Percentiles rank a stretch among this genome's conserved stretches.
phyloP scores from a whole-genome alignment of 805 yeast genomes.

The Candida alai region DNA sequence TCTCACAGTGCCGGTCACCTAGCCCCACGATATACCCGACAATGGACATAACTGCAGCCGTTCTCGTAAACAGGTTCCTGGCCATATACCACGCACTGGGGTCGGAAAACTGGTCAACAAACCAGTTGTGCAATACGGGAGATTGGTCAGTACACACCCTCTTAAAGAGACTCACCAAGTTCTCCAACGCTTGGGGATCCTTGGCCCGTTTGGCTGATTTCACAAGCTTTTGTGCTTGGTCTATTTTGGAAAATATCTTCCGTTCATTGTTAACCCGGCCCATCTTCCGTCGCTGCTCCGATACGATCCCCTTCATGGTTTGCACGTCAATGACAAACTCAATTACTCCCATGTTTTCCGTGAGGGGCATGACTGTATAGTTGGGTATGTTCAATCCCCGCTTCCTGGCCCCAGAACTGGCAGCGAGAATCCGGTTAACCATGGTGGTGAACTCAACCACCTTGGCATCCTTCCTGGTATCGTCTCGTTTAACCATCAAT shows the following conservation, averaged over 20 bases:
- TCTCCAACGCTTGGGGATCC: slow-evolving; percentile 13
- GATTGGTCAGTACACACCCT: slow-evolving; percentile 37
- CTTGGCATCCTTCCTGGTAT: slow-evolving; percentile 91
- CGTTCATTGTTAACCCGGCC: slow-evolving; percentile 24
- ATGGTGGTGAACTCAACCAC: slow-evolving; percentile 87
- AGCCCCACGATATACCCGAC: slow-evolving; percentile 91
- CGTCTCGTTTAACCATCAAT: slow-evolving; percentile 84
- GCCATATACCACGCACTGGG: slow-evolving; percentile 85
- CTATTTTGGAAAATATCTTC: slow-evolving; percentile 25
- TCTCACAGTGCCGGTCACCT: slow-evolving; percentile 97
- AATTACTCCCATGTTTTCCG: slow-evolving; percentile 83
- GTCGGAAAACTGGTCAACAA: slow-evolving; percentile 81
- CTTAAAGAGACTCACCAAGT: slow-evolving; percentile 21
- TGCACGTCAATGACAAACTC: slow-evolving; percentile 48
- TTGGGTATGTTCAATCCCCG: slow-evolving; percentile 69
- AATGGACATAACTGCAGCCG: slow-evolving; percentile 95
- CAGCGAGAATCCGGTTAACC: slow-evolving; percentile 67
- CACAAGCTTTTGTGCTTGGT: slow-evolving; percentile 26
- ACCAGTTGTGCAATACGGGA: slow-evolving; percentile 85
- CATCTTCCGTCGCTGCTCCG: slow-evolving; percentile 24
- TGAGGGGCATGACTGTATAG: slow-evolving; percentile 84
- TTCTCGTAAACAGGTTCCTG: slow-evolving; percentile 67
- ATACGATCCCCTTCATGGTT: slow-evolving; percentile 30
- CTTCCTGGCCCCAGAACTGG: slow-evolving; percentile 68
- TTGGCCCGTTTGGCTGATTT: slow-evolving; percentile 13